Evolutionary conservation across 2,329 filamentous ascomycete species (phyloP), one percentile per base, ranked within the genome.

Genomic region (Colletotrichum tropicicola): DNA sequence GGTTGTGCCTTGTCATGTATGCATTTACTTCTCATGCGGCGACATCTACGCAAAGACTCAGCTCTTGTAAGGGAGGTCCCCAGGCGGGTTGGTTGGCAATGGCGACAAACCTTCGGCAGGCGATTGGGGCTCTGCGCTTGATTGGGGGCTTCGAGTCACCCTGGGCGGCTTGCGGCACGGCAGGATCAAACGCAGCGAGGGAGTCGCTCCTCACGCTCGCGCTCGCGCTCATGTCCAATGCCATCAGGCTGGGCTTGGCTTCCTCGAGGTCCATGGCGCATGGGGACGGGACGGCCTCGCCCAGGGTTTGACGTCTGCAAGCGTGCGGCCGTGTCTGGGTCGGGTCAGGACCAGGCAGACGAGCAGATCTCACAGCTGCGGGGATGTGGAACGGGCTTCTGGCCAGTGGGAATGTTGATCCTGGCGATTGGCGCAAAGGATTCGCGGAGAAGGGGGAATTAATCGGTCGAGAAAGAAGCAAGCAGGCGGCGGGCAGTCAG

Each of bases 11-110:
- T 82, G 8, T 85, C 81, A 68, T 86, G 83, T 17, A 83, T 70
- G 68, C 85, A 87, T 74, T 86, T 87, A 72, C 83, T 86, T 65
- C 85, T 81, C 79, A 87, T 83, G 32, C 84, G 83, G 32, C 85
- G 84, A 67, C 85, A 87, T 77, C 83, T 85, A 55, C 21, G 15
- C n/a, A 13, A 44, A 10, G n/a, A 35, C 35, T 68, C 51, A 65
- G 65, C 51, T 65, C 54, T 35, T 35, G 43, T 59, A 19, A 9
- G 9, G 15, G 17, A 19, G 1, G 28, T 10, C 17, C 45, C 17
- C 23, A 52, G 23, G 35, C 17, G 58, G 57, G 44, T 45, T n/a
- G 43, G 23, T 45, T 45, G 32, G 54, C 30, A 23, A 30, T 37
- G 17, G 25, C 25, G 67, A 73, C 77, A 67, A 74, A 85, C 84